These are phyloP conservation scores for Phytophthora pini DNA, from an alignment of 352 stramenopile genomes.

Conservation along the genomic window DNA sequence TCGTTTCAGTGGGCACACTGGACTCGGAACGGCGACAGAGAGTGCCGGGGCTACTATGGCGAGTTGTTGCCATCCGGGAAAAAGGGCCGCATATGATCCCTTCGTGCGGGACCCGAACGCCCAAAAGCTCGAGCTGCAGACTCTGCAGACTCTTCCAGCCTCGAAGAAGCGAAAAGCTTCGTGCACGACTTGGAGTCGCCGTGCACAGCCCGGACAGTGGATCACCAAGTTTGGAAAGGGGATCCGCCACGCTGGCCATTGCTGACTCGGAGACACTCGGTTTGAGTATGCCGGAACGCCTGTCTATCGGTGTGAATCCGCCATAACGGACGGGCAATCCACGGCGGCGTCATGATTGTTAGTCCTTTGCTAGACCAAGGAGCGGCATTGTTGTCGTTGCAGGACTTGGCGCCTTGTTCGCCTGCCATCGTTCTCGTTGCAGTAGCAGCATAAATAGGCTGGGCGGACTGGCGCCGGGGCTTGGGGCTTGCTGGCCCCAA, in stretches of 20 bases:
- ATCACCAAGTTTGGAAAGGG: constrained; percentile 19
- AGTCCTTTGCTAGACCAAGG: background rate
- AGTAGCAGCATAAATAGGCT: constrained; percentile 12
- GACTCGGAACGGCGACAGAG: constrained; percentile 26
- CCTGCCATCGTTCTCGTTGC: background rate
- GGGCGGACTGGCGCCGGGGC: constrained; percentile 13
- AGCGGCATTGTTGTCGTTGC: too few relatives aligned
- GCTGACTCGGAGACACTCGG: constrained; percentile 8
- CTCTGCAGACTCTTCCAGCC: background rate
- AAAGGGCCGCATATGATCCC: constrained; percentile 21
- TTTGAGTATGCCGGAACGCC: constrained; percentile 29
- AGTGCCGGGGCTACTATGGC: constrained; percentile 17
- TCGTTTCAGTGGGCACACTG: constrained; percentile 41
- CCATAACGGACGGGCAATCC: constrained; percentile 13
- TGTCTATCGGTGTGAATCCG: constrained; percentile 31
- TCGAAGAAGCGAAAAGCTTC: background rate
- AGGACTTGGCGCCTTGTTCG: too few relatives aligned
- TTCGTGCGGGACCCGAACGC: background rate
- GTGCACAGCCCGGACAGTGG: constrained; percentile 8
- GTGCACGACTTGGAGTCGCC: background rate
- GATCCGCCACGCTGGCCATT: constrained; percentile 19
- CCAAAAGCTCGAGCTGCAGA: background rate
- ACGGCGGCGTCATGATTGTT: background rate
- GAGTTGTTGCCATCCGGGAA: constrained; percentile 2
- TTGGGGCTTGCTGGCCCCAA: constrained; percentile 28